Conservation (phyloP, 1,139 yeast genomes). For the Hyphopichia wangnamkhiaoensis region DNA sequence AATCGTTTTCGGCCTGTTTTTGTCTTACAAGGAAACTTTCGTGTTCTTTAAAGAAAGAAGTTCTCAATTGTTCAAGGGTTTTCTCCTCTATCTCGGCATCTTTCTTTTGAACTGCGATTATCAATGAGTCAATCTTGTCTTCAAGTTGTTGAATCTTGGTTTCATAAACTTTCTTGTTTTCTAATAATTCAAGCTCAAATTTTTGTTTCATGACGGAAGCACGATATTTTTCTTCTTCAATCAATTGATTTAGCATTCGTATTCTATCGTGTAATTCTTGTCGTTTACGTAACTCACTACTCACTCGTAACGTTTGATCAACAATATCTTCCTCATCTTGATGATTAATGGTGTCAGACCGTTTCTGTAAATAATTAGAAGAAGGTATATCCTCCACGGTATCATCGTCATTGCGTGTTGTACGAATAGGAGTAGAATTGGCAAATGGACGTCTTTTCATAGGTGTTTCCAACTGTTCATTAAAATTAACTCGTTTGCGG, state of each 20-base stretch:
- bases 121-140: background rate
- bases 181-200: background rate
- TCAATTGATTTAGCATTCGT: background rate
- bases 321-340: slow-evolving; percentile 2
- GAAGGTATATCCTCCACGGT: background rate
- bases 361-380: background rate
- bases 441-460: background rate
- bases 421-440: background rate
- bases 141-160: background rate
- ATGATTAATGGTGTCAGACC: background rate
- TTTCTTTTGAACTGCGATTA: background rate
- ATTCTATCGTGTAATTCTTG: slow-evolving; percentile 2
- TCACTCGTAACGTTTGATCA: slow-evolving; percentile 2
- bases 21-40: slow-evolving; percentile 8
- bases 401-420: background rate
- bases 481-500: slow-evolving; percentile 1
- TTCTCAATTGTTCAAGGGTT: slow-evolving; percentile 8
- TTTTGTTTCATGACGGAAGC: background rate
- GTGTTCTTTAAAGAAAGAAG: slow-evolving; percentile 7
- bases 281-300: slow-evolving; percentile 4
- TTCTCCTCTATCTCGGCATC: slow-evolving; percentile 5
- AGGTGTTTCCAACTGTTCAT: slow-evolving; percentile 1
- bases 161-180: background rate
- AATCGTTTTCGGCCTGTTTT: slow-evolving; percentile 8
- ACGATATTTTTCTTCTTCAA: slow-evolving; percentile 1